Percentiles rank a stretch among this genome's conserved stretches.
These are phyloP conservation scores for Nemania abortiva DNA, from an alignment of 2,329 filamentous ascomycete genomes.

Conservation along the genomic window DNA sequence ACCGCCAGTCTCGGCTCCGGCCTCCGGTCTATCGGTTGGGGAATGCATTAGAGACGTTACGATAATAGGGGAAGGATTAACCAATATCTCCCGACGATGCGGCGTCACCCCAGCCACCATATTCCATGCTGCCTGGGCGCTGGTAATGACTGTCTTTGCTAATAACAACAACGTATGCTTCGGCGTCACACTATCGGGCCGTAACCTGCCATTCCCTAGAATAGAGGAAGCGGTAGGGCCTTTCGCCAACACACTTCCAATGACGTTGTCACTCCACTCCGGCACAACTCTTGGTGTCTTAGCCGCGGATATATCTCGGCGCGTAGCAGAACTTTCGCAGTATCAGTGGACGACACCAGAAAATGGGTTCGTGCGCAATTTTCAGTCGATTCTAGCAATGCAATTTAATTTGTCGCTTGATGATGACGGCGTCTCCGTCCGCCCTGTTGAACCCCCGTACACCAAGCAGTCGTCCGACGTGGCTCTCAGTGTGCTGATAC, in stretches of 20 bases:
- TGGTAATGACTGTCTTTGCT: constrained; percentile 50
- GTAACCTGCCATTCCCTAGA: constrained; percentile 50
- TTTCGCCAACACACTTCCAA: constrained; percentile 47
- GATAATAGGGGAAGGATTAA: neutral
- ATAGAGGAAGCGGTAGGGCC: constrained; percentile 51
- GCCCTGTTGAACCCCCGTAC: neutral
- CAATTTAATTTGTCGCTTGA: constrained; percentile 3
- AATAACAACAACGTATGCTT: constrained; percentile 52
- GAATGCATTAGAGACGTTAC: neutral
- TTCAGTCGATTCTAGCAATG: constrained; percentile 3
- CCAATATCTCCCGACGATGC: neutral
- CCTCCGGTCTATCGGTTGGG: neutral
- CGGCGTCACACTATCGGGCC: constrained; percentile 53
- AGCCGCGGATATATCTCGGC: neutral
- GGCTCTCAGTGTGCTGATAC: neutral
- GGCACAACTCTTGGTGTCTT: neutral
- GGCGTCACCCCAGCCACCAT: constrained; percentile 1
- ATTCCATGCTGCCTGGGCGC: constrained; percentile 53
- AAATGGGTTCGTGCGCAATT: neutral
- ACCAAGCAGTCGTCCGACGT: neutral
- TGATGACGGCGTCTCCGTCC: neutral
- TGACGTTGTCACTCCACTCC: neutral
- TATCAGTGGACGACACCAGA: constrained; percentile 6
- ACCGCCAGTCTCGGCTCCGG: neutral
- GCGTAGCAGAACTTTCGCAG: neutral